A percentile compares a stretch with the other conserved stretches of the same genome.
These are phyloP conservation scores for Phytophthora citrophthora DNA, from an alignment of 352 stramenopile genomes.

Conservation along the genomic window DNA sequence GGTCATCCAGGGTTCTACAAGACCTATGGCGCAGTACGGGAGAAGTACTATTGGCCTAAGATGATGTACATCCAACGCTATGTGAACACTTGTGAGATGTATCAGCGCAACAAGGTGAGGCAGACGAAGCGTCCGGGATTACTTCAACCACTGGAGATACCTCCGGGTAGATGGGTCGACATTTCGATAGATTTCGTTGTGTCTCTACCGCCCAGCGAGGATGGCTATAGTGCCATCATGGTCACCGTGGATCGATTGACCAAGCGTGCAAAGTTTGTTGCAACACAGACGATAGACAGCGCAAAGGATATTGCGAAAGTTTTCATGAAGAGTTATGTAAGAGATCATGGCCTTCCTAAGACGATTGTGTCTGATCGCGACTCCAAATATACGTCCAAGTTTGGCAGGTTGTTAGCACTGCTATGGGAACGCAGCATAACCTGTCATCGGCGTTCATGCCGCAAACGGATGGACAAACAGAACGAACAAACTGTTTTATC, in stretches of 20 bases:
- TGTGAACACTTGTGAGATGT: slow-evolving; percentile 16
- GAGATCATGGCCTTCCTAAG: background rate
- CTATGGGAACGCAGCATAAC: slow-evolving; percentile 1
- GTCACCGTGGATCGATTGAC: slow-evolving; percentile 17
- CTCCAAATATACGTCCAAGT: slow-evolving; percentile 10
- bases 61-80: slow-evolving; percentile 28
- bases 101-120: slow-evolving; percentile 13
- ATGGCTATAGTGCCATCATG: slow-evolving; percentile 10
- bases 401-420: background rate
- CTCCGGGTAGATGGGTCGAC: slow-evolving; percentile 10
- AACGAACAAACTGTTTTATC: too few relatives aligned
- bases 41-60: slow-evolving; percentile 14
- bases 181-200: slow-evolving; percentile 24
- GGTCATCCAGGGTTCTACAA: slow-evolving; percentile 3
- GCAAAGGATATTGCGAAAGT: slow-evolving; percentile 1
- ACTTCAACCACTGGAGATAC: slow-evolving; percentile 9
- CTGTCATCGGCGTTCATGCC: slow-evolving; percentile 5
- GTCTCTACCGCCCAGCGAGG: background rate
- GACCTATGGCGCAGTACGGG: too few relatives aligned
- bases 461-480: too few relatives aligned
- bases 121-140: slow-evolving; percentile 20
- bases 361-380: too few relatives aligned
- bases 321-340: slow-evolving; percentile 4
- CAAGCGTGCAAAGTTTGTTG: slow-evolving; percentile 16
- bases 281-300: slow-evolving; percentile 4